Evolutionary conservation across 2,329 filamentous ascomycete species (phyloP).

Genomic region (Eurotiales sp.): DNA sequence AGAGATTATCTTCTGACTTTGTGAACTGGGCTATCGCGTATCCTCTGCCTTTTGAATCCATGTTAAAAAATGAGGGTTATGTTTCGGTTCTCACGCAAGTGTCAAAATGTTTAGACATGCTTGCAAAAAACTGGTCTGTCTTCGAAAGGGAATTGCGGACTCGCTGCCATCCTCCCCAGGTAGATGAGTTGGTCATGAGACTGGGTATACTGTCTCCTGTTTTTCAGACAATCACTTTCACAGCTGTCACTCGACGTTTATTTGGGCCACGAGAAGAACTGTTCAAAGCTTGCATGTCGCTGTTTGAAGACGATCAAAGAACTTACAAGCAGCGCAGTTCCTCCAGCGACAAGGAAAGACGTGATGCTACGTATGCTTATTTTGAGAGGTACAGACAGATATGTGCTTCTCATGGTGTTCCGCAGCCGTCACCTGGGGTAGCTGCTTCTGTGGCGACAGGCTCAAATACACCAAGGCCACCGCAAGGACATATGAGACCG

Average conservation of each 20-base stretch:
- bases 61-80: constrained; percentile 32
- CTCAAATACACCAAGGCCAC: background rate
- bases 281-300: constrained; percentile 17
- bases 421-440: background rate
- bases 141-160: constrained; percentile 31
- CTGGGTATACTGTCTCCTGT: constrained; percentile 50
- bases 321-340: constrained; percentile 19
- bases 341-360: constrained; percentile 12
- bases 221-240: constrained; percentile 54
- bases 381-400: constrained; percentile 20
- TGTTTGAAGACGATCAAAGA: constrained; percentile 20
- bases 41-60: constrained; percentile 35
- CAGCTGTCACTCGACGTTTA: constrained; percentile 28
- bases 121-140: constrained; percentile 41
- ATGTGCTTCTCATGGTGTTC: constrained; percentile 2
- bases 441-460: background rate
- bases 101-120: constrained; percentile 40
- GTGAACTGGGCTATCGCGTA: constrained; percentile 48
- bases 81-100: constrained; percentile 34
- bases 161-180: constrained; percentile 52
- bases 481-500: too few relatives aligned
- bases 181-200: constrained; percentile 51
- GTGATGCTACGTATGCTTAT: constrained; percentile 17
- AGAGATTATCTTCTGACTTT: constrained; percentile 35
- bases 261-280: constrained; percentile 15